phyloP scores from a whole-genome alignment of 2,329 filamentous ascomycete genomes.

The Aotearoamyces nothofagi region DNA sequence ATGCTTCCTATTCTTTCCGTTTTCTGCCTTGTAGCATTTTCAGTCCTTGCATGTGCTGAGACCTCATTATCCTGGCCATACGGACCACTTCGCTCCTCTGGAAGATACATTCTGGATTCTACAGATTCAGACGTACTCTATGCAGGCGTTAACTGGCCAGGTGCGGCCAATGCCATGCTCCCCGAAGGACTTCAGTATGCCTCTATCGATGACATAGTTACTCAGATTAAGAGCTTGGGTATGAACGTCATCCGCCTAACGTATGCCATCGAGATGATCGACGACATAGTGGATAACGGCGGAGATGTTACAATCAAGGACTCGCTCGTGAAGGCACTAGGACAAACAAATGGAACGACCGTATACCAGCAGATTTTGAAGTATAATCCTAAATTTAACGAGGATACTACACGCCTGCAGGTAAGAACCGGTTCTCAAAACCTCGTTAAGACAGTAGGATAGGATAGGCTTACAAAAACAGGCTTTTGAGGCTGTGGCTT shows the following conservation, averaged over 20 bases:
- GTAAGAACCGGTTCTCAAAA: conserved; percentile 1
- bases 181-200: conserved; percentile 47
- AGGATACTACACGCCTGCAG: conserved; percentile 33
- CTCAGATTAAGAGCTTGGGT: conserved; percentile 37
- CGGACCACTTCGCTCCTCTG: conserved; percentile 18
- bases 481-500: conserved; percentile 44
- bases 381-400: conserved; percentile 38
- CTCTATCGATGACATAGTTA: conserved; percentile 36
- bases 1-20: too few species aligned
- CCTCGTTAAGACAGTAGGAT: too few species aligned
- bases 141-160: conserved; percentile 49
- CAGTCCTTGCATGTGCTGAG: too few species aligned
- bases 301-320: conserved; percentile 28
- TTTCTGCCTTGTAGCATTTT: too few species aligned
- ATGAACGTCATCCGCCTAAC: conserved; percentile 47
- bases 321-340: conserved; percentile 28
- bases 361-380: conserved; percentile 33
- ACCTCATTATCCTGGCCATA: too few species aligned
- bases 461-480: too few species aligned
- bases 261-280: conserved; percentile 45
- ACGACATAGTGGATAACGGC: conserved; percentile 32
- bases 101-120: conserved; percentile 23
- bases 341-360: conserved; percentile 33
- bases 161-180: conserved; percentile 44
- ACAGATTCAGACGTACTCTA: conserved; percentile 28